These are phyloP conservation scores for Turritis glabra DNA, from an alignment of 345 rosid genomes.

Conservation along the genomic window DNA sequence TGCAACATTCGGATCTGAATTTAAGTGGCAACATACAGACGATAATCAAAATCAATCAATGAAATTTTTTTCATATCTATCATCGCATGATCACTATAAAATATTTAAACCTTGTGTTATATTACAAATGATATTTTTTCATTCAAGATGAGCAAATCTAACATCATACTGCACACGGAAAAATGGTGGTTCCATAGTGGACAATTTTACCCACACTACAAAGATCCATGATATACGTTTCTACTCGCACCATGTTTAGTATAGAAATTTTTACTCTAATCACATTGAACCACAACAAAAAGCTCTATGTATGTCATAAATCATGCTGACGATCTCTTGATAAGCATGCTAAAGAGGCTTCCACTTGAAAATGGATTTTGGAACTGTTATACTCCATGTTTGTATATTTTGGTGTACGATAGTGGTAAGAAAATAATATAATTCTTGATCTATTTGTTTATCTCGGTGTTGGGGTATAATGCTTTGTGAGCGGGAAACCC, in stretches of 20 bases:
- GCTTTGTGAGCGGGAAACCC: slow-evolving; percentile 34
- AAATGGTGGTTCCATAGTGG: background rate
- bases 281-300: background rate
- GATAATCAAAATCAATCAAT: no score
- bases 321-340: background rate
- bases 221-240: background rate
- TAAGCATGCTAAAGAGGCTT: background rate
- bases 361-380: background rate
- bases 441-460: background rate
- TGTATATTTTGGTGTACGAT: background rate
- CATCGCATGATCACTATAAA: no score
- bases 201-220: background rate
- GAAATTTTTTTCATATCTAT: no score
- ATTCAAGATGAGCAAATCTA: background rate
- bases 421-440: slow-evolving; percentile 5
- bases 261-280: background rate
- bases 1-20: no score
- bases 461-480: slow-evolving; percentile 9
- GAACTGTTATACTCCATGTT: background rate
- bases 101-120: no score
- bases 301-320: background rate
- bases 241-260: background rate
- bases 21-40: no score
- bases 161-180: background rate
- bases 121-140: background rate